A percentile compares a stretch with the other conserved stretches of the same genome.
Evolutionary conservation across 2,329 filamentous ascomycete species (phyloP).

Genomic region (Rasamsonia emersonii): DNA sequence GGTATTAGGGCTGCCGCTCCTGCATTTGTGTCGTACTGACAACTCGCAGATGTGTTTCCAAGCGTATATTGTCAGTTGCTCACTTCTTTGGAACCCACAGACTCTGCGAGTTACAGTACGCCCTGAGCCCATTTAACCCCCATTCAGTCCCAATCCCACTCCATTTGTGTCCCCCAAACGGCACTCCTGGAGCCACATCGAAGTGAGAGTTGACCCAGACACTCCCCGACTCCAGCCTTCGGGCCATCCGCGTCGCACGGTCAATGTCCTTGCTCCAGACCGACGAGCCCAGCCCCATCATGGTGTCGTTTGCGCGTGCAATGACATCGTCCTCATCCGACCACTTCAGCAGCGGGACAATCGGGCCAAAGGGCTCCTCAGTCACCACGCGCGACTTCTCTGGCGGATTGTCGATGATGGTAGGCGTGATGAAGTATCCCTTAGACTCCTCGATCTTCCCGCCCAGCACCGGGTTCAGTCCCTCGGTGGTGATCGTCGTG

Average conservation of each 20-base stretch:
- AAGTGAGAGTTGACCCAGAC: constrained; percentile 49
- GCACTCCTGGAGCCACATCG: constrained; percentile 38
- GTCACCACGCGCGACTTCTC: constrained; percentile 47
- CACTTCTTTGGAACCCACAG: too few relatives aligned
- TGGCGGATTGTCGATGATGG: constrained; percentile 47
- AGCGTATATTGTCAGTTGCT: too few relatives aligned
- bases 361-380: constrained; percentile 57
- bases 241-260: constrained; percentile 40
- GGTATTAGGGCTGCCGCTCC: too few relatives aligned
- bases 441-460: too few relatives aligned
- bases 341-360: constrained; percentile 57
- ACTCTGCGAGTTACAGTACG: too few relatives aligned
- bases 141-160: constrained; percentile 26
- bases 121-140: too few relatives aligned
- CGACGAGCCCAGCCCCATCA: constrained; percentile 45
- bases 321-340: constrained; percentile 53
- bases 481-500: too few relatives aligned
- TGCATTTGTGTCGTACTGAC: too few relatives aligned
- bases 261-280: constrained; percentile 46
- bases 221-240: constrained; percentile 44
- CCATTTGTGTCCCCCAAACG: constrained; percentile 24
- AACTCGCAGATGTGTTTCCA: too few relatives aligned
- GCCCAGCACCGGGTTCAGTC: too few relatives aligned
- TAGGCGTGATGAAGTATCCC: too few relatives aligned
- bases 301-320: constrained; percentile 44